Evolutionary conservation across 2,329 filamentous ascomycete genomes (phyloP), one percentile per base, ranked within the genome.

Genomic region (Immersiporthe knoxdaviesiana): DNA sequence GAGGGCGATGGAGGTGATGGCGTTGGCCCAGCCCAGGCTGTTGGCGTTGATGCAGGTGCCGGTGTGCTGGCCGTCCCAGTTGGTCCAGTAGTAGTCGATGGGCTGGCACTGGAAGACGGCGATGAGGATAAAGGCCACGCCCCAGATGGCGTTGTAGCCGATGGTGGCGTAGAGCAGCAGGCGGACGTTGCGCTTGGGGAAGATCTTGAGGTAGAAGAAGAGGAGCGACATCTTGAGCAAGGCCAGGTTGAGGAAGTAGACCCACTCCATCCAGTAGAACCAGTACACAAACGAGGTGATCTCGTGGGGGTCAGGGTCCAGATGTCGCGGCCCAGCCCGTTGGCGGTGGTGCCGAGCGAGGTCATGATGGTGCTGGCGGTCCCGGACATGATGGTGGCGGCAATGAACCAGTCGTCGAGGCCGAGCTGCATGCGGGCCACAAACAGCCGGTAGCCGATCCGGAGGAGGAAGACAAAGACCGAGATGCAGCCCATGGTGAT

Each of bases 21-120:
- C 86, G 44, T 85, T 83, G 44, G 82, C 79, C 83, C 84, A 88
- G 0, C 78, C 81, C 2, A 87, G 78, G 1, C 78, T 77, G 69
- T 85, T 86, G 70, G 84, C 76, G 67, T 85, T 78, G 30, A 84
- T 74, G 71, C 88, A 90, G 1, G 70, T 76, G 0, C 87, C 87
- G 0, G 75, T 5, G 50, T 82, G 79, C 65, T 81, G 76, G 1
- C 80, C 80, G 60, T 85, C 82, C 85, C 86, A 89, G 21, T 77
- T 77, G 0, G 76, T 78, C 88, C 88, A 90, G 74, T 83, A 85
- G 68, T 81, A 83, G 18, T 75, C 76, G 27, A 89, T 77, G 0
- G 87, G 87, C 2, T 72, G 75, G 74, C 86, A 88, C 70, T 87
- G 83, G 50, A 87, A 84, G 16, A 85, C 73, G 18, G 78, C 81